Conservation (phyloP, 1,284 basidiomycete species). For the Tylopilus sp. region DNA sequence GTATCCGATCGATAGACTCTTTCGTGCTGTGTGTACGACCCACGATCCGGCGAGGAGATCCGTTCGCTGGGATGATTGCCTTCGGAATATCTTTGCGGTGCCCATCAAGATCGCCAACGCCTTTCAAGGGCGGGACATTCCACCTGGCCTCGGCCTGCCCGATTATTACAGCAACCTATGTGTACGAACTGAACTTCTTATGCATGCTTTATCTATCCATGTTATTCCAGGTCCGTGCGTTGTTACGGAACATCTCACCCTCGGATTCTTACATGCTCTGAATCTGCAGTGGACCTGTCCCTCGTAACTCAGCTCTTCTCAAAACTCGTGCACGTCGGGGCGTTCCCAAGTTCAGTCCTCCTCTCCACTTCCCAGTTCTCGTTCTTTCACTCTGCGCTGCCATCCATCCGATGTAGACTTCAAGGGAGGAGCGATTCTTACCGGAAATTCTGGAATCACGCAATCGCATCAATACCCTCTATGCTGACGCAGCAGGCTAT, state of each 20-base stretch:
- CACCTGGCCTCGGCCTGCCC: slow-evolving; percentile 48
- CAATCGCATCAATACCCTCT: slow-evolving; percentile 50
- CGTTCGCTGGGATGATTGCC: slow-evolving; percentile 64
- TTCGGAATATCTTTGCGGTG: slow-evolving; percentile 56
- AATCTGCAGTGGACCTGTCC: slow-evolving; percentile 28
- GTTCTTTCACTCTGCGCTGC: slow-evolving; percentile 55
- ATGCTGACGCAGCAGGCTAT: slow-evolving; percentile 52
- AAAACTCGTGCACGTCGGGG: slow-evolving; percentile 63
- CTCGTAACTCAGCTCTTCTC: slow-evolving; percentile 51
- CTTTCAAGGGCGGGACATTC: slow-evolving; percentile 40
- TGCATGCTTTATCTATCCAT: slow-evolving; percentile 30
- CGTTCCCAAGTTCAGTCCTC: slow-evolving; percentile 52
- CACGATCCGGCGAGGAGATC: slow-evolving; percentile 29
- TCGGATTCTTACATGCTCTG: slow-evolving; percentile 12
- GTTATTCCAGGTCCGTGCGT: slow-evolving; percentile 31
- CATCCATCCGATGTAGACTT: slow-evolving; percentile 46
- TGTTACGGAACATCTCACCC: neutral
- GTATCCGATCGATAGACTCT: slow-evolving; percentile 69
- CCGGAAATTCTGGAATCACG: slow-evolving; percentile 46
- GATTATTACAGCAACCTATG: slow-evolving; percentile 53
- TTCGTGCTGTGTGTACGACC: slow-evolving; percentile 45
- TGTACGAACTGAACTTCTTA: slow-evolving; percentile 52
- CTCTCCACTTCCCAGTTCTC: slow-evolving; percentile 54
- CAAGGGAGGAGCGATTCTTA: slow-evolving; percentile 35
- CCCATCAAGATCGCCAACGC: slow-evolving; percentile 70